Evolutionary conservation across 768 basidiomycete species (phyloP), one percentile per base, ranked within the genome.

Genomic region (Panellus pusillus): DNA sequence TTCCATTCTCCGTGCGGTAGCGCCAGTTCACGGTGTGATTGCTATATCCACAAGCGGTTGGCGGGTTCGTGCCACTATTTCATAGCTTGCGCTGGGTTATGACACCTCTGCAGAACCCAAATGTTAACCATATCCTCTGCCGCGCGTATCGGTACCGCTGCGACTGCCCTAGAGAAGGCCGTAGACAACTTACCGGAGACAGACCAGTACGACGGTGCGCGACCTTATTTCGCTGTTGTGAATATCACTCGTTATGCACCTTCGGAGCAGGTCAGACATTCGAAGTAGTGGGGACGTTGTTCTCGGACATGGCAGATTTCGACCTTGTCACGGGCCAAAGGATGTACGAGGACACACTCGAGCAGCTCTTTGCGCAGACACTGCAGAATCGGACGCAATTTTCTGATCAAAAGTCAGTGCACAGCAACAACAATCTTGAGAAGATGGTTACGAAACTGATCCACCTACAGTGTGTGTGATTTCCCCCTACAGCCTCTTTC

Each of bases 51-150:
- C 39, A 6, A n/a, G 9, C 39, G 18, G 18, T 7, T 40, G 15
- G 15, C 39, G 39, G 18, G 39, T 40, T 6, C 15, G 15, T 40
- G n/a, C 18, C 7, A 6, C 39, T 40, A n/a, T n/a, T n/a, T n/a
- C n/a, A n/a, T n/a, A n/a, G n/a, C n/a, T n/a, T 6, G 31, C n/a
- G 14, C 39, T 8, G 39, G 14, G 8, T 40, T 6, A 40, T 19
- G 15, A 19, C 18, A n/a, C 39, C 15, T n/a, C 15, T 12, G 66
- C 69, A 52, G 50, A 52, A 52, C 29, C 35, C 51, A 5, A 45
- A 52, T 45, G 18, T 52, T 12, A n/a, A 45, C 44, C 24, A 12
- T 39, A 9, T 19, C 44, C 20, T 31, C 9, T 3, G 15, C 37
- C 6, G 51, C 24, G 13, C 24, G 35, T 5, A 52, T 52, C 14